Evolutionary conservation across 2,329 filamentous ascomycete genomes (phyloP), one percentile per base, ranked within the genome.

Genomic region (Aureobasidium musti): DNA sequence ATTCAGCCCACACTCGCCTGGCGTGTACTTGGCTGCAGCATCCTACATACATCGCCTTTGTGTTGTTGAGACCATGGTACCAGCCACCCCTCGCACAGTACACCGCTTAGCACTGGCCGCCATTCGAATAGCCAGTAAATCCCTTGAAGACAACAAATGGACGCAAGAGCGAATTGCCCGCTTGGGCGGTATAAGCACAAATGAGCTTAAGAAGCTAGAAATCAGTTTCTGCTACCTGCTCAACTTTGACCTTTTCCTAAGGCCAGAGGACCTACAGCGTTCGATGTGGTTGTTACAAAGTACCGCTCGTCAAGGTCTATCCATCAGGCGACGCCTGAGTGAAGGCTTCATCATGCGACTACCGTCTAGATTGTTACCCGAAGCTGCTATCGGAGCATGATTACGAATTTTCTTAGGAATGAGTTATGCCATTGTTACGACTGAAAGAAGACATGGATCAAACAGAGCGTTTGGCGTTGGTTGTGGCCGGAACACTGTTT

Each of bases 1-100:
- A 67, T 97, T 90, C 80, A 98, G 94, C 74, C 93, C 95, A 3
- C 92, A 97, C 86, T 96, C 91, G 69, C 92, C 93, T 0, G 94
- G 89, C 28, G 94, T 98, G 11, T 97, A 97, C 79, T 87, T 99
- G 30, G 92, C 94, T 1, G 89, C 93, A 5, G 92, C 91, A 54
- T 83, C 90, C 10, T 98, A 97, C 79, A 94, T 97, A 70, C 89
- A 94, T 74, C 87, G 89, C 28, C 83, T 98, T 49, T 90, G 89
- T 0, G 87, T 94, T 14, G 83, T 89, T 52, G 91, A 83, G 63
- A 77, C 96, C 74, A 86, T 89, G 28, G 89, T 98, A 26, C 88
- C 89, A 0, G 89, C 97, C 8, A 96, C 92, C 2, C 84, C 85
- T 67, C 86, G 91, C 66, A 98, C 96, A 69, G 89, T 91, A 68